A percentile compares a stretch with the other conserved stretches of the same genome.
These are phyloP conservation scores for Lenzites betulinus DNA, from an alignment of 768 basidiomycete genomes.

Conservation along the genomic window DNA sequence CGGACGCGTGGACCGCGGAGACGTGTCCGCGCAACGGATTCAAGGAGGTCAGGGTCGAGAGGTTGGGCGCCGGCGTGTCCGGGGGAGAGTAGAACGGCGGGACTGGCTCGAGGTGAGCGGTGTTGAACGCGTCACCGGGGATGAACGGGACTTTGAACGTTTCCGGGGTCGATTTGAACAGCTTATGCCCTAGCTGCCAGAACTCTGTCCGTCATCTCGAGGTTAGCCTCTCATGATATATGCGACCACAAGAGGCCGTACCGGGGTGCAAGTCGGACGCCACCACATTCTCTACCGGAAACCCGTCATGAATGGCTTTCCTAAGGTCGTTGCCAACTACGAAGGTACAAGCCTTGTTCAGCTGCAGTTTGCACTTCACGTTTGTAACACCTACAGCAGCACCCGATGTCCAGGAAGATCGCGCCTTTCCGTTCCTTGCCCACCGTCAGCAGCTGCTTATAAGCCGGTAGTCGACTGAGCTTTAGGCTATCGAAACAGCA, in stretches of 20 bases:
- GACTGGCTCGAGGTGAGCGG: constrained; percentile 39
- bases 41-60: constrained; percentile 41
- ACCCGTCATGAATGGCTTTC: constrained; percentile 42
- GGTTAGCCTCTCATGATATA: background rate
- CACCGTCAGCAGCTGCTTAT: constrained; percentile 33
- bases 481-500: constrained; percentile 16
- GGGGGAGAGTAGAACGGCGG: constrained; percentile 24
- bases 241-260: constrained; percentile 2
- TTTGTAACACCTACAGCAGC: constrained; percentile 37
- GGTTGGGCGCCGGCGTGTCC: constrained; percentile 23
- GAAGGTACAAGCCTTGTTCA: background rate
- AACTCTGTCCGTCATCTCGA: constrained; percentile 40
- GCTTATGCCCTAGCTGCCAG: constrained; percentile 60
- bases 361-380: background rate
- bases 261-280: constrained; percentile 39
- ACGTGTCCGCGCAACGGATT: constrained; percentile 48
- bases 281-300: constrained; percentile 39
- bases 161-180: constrained; percentile 53
- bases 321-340: constrained; percentile 43
- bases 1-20: constrained; percentile 47
- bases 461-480: constrained; percentile 22
- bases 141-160: constrained; percentile 57
- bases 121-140: constrained; percentile 54
- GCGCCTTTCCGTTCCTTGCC: constrained; percentile 36
- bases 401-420: constrained; percentile 45